A percentile compares a stretch with the other conserved stretches of the same genome.
Evolutionary conservation across 495 filamentous ascomycete species (phyloP).

Genomic region (Aeminium ludgeri): DNA sequence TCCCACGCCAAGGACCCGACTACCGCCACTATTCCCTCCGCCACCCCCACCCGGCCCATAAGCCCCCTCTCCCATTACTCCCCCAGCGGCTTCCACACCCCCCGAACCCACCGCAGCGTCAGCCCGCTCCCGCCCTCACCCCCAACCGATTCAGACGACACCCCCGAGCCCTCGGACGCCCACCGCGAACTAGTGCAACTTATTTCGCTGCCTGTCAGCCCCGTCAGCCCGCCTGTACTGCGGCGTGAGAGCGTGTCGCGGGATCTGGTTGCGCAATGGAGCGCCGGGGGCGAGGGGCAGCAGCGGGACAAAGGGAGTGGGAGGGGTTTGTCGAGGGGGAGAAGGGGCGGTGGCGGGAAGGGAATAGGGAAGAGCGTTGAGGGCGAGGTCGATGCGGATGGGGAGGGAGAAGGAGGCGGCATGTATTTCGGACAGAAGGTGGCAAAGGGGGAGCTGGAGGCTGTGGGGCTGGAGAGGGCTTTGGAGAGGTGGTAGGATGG

Average conservation of each 20-base stretch:
- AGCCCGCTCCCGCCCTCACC: too few relatives aligned
- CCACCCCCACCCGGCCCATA: neutral
- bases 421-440: conserved; percentile 12
- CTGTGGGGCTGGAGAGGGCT: conserved; percentile 13
- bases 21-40: neutral
- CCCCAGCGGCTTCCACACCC: neutral
- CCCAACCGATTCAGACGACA: too few relatives aligned
- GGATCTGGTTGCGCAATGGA: conserved; percentile 2
- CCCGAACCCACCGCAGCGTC: neutral
- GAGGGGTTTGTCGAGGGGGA: conserved; percentile 4
- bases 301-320: conserved; percentile 2
- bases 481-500: conserved; percentile 6
- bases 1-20: neutral
- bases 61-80: neutral
- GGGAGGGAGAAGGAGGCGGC: neutral
- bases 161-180: neutral
- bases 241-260: neutral
- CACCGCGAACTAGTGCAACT: neutral
- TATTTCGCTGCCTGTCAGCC: neutral
- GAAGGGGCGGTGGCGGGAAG: too few relatives aligned
- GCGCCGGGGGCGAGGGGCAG: neutral
- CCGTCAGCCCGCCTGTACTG: neutral
- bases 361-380: too few relatives aligned
- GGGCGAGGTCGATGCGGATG: neutral
- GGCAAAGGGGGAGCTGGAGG: conserved; percentile 8